These are phyloP conservation scores for Pyrus pyrifolia DNA, from an alignment of 306 rosid genomes.

Conservation along the genomic window DNA sequence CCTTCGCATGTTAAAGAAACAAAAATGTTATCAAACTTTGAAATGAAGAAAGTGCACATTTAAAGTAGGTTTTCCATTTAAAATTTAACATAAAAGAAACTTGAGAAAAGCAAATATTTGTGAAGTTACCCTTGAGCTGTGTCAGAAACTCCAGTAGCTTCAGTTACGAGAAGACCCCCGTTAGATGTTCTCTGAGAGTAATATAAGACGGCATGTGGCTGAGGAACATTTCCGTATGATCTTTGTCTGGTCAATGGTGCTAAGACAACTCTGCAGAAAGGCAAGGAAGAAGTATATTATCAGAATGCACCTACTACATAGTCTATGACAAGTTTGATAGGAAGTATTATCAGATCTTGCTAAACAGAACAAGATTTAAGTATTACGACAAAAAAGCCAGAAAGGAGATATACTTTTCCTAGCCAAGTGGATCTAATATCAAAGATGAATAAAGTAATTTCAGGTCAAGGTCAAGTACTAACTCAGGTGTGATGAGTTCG, in stretches of 20 bases:
- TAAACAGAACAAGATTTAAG: neutral
- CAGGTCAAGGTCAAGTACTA: too few relatives aligned
- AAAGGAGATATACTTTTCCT: too few relatives aligned
- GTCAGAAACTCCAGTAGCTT: conserved; percentile 39
- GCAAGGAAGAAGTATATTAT: neutral
- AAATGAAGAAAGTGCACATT: neutral
- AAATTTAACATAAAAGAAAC: neutral
- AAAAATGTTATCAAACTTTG: neutral
- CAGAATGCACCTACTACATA: neutral
- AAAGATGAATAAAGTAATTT: neutral
- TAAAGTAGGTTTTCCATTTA: neutral
- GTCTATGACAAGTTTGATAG: neutral
- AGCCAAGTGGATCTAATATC: too few relatives aligned
- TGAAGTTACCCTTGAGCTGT: conserved; percentile 37
- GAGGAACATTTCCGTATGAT: conserved; percentile 27
- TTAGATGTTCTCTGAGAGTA: conserved; percentile 32
- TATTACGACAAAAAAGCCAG: rapidly evolving
- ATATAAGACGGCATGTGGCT: neutral
- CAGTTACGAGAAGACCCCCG: conserved; percentile 35
- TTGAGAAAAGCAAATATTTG: too few relatives aligned
- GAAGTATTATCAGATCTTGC: neutral
- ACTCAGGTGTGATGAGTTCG: too few relatives aligned
- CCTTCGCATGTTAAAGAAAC: neutral
- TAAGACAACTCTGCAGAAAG: conserved; percentile 15
- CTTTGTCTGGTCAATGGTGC: conserved; percentile 29